A percentile compares a stretch with the other conserved stretches of the same genome.
Evolutionary conservation across 2,329 filamentous ascomycete genomes (phyloP).

Genomic region (Fusarium sp.): DNA sequence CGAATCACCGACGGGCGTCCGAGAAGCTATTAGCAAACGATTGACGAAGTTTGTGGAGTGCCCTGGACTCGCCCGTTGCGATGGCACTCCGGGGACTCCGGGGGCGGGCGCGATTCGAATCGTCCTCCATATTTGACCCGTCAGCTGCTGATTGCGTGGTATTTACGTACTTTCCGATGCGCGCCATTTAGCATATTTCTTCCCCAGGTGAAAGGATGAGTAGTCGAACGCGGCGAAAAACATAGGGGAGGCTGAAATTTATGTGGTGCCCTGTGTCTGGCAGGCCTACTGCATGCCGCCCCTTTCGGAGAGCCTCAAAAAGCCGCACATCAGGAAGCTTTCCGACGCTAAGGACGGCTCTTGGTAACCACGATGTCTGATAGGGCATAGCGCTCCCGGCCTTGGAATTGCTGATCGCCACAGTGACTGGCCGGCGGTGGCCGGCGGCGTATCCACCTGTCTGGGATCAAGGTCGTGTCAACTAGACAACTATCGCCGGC

Average conservation of each 20-base stretch:
- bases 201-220: neutral
- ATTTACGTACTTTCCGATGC: neutral
- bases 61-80: neutral
- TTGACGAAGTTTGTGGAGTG: neutral
- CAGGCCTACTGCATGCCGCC: neutral
- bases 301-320: neutral
- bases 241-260: neutral
- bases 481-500: neutral
- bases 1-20: neutral
- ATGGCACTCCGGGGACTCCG: neutral
- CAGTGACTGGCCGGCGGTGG: neutral
- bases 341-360: neutral
- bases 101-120: neutral
- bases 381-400: neutral
- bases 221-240: neutral
- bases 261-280: neutral
- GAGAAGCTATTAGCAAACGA: conserved; percentile 3
- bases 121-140: neutral
- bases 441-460: neutral
- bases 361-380: neutral
- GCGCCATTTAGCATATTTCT: neutral
- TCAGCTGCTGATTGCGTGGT: neutral
- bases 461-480: neutral
- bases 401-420: neutral
- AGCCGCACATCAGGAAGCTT: neutral